A percentile compares a stretch with the other conserved stretches of the same genome.
phyloP scores from a whole-genome alignment of 768 basidiomycete species.

The Hebeloma cylindrosporum region DNA sequence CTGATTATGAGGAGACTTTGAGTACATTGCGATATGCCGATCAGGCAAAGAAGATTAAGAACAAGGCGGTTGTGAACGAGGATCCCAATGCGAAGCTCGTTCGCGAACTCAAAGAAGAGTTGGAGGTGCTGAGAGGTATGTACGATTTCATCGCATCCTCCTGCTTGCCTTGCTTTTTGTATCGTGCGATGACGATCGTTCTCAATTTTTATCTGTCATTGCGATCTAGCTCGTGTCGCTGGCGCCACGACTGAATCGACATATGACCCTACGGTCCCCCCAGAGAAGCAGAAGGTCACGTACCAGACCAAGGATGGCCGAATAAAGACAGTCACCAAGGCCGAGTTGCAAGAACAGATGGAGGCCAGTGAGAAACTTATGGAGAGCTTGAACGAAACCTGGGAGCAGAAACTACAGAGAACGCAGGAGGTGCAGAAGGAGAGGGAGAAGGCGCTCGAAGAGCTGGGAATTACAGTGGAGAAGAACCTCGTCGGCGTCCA shows the following conservation, averaged over 20 bases:
- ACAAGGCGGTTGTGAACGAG: constrained; percentile 98
- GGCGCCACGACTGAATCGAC: constrained; percentile 66
- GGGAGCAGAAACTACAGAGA: constrained; percentile 91
- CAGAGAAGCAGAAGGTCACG: constrained; percentile 93
- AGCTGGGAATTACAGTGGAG: constrained; percentile 96
- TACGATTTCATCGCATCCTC: constrained; percentile 33
- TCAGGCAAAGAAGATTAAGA: constrained; percentile 99
- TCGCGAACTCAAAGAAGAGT: constrained; percentile 97
- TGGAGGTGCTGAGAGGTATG: constrained; percentile 90
- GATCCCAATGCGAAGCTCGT: constrained; percentile 99
- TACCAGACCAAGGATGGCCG: constrained; percentile 92
- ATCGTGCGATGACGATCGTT: constrained; percentile 16
- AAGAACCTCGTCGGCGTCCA: constrained; percentile 96
- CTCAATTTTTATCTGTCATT: constrained; percentile 13
- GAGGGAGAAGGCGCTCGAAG: constrained; percentile 95
- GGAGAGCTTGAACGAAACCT: constrained; percentile 91
- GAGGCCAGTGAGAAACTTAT: constrained; percentile 94
- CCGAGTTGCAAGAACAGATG: constrained; percentile 96
- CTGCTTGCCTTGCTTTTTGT: constrained; percentile 1
- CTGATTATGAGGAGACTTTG: constrained; percentile 96
- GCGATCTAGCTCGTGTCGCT: constrained; percentile 65
- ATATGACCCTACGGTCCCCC: constrained; percentile 87
- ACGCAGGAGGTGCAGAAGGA: constrained; percentile 96
- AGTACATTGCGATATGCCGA: constrained; percentile 97
- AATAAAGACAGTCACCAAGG: constrained; percentile 94